Percentiles rank a stretch among this genome's conserved stretches.
Evolutionary conservation across 2,329 filamentous ascomycete species (phyloP).

Genomic region (Graphium sp.): DNA sequence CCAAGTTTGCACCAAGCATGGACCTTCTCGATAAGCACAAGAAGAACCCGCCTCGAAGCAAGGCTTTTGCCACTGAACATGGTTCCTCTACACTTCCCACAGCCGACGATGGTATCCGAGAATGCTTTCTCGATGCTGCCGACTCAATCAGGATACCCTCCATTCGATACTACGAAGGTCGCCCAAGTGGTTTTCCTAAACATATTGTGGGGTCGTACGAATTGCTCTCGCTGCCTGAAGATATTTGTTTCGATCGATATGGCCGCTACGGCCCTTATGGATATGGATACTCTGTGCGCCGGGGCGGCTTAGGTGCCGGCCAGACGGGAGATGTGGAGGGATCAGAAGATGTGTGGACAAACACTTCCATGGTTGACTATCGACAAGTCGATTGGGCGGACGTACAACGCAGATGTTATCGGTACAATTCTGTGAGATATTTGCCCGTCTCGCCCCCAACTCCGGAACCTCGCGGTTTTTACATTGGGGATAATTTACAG

Average conservation of each 20-base stretch:
- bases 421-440: constrained; percentile 57
- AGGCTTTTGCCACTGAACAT: constrained; percentile 29
- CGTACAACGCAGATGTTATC: constrained; percentile 56
- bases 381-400: constrained; percentile 63
- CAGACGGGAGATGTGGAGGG: constrained; percentile 73
- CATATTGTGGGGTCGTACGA: constrained; percentile 78
- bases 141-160: constrained; percentile 49
- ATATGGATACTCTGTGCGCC: constrained; percentile 63
- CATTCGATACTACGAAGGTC: constrained; percentile 58
- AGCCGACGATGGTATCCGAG: constrained; percentile 37
- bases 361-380: constrained; percentile 59
- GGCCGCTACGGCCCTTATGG: constrained; percentile 82
- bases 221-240: constrained; percentile 58
- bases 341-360: constrained; percentile 61
- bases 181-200: constrained; percentile 72
- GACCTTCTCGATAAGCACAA: constrained; percentile 10
- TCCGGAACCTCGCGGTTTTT: constrained; percentile 31
- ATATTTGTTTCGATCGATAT: constrained; percentile 87
- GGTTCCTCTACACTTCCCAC: constrained; percentile 17
- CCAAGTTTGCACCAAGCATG: constrained; percentile 15
- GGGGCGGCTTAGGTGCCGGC: constrained; percentile 71
- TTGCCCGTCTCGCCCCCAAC: constrained; percentile 22
- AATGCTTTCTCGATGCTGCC: constrained; percentile 64
- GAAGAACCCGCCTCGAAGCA: constrained; percentile 24
- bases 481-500: constrained; percentile 20